Evolutionary conservation across 2,329 filamentous ascomycete genomes (phyloP).

Genomic region (Penicillium griseofulvum): DNA sequence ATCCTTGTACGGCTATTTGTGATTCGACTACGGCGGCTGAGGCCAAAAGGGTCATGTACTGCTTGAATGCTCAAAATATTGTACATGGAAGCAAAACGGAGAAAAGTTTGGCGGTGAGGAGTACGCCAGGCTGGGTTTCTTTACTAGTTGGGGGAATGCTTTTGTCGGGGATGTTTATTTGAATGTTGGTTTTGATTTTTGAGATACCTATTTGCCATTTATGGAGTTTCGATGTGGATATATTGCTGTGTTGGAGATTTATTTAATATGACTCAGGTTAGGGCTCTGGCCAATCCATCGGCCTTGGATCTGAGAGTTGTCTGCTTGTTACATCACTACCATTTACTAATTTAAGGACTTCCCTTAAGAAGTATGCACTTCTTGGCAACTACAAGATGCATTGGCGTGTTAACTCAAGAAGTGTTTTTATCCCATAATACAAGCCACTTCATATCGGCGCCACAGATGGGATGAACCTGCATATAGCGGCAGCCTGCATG

Average conservation of each 20-base stretch:
- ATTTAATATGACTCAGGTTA: background rate
- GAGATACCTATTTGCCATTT: slow-evolving; percentile 11
- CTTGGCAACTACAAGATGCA: background rate
- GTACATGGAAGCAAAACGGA: slow-evolving; percentile 10
- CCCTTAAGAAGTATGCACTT: background rate
- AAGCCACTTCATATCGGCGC: background rate
- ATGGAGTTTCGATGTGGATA: background rate
- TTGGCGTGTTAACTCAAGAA: background rate
- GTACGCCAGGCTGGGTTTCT: background rate
- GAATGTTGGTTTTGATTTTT: background rate
- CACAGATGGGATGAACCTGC: background rate
- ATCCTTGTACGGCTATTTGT: slow-evolving; percentile 18
- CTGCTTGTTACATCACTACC: background rate
- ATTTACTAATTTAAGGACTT: background rate
- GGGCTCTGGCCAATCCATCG: background rate
- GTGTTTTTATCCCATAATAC: background rate
- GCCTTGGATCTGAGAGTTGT: background rate
- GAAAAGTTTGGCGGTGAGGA: background rate
- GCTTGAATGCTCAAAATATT: slow-evolving; percentile 14
- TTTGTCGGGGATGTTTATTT: background rate
- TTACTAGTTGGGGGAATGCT: slow-evolving; percentile 3
- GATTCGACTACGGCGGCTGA: slow-evolving; percentile 5
- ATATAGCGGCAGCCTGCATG: background rate
- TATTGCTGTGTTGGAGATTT: background rate
- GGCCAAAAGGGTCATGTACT: slow-evolving; percentile 14